Evolutionary conservation across 208 protist genomes (phyloP).

Genomic region (Vickermania spadyakhi): DNA sequence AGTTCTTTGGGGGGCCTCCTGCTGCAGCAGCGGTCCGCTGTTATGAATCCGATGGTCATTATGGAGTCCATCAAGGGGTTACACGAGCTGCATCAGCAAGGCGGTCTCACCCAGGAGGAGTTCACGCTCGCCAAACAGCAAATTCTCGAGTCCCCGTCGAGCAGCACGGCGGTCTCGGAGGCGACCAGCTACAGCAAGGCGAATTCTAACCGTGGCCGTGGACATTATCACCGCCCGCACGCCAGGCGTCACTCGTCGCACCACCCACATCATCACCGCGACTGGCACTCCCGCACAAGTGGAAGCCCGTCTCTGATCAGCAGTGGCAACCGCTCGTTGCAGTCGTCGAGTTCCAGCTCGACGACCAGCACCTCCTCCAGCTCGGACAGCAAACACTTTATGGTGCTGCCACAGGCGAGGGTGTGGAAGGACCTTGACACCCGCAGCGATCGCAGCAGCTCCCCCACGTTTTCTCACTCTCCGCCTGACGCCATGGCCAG

Average conservation of each 20-base stretch:
- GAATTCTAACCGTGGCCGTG: constrained; percentile 1
- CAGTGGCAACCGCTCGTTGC: background rate
- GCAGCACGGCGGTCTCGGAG: constrained; percentile 5
- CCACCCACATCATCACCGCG: background rate
- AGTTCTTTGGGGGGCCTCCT: background rate
- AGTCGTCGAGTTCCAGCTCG: background rate
- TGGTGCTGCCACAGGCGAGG: constrained; percentile 51
- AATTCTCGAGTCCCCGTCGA: constrained; percentile 27
- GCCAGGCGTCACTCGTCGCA: too few relatives aligned
- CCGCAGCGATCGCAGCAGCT: constrained; percentile 3
- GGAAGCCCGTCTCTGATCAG: too few relatives aligned
- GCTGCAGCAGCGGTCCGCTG: background rate
- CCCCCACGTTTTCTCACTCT: background rate
- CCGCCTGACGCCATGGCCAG: background rate
- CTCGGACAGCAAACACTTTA: constrained; percentile 30
- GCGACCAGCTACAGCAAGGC: background rate
- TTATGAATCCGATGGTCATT: constrained; percentile 29
- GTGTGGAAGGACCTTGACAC: constrained; percentile 52
- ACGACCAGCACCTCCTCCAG: constrained; percentile 19
- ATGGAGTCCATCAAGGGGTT: constrained; percentile 51
- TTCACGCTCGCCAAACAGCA: constrained; percentile 69
- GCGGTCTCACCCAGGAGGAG: constrained; percentile 60
- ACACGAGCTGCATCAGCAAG: constrained; percentile 52
- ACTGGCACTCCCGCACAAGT: too few relatives aligned
- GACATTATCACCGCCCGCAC: background rate